Conservation (phyloP, 2,329 filamentous ascomycete genomes). For the Ophiosphaerella herpotricha region DNA sequence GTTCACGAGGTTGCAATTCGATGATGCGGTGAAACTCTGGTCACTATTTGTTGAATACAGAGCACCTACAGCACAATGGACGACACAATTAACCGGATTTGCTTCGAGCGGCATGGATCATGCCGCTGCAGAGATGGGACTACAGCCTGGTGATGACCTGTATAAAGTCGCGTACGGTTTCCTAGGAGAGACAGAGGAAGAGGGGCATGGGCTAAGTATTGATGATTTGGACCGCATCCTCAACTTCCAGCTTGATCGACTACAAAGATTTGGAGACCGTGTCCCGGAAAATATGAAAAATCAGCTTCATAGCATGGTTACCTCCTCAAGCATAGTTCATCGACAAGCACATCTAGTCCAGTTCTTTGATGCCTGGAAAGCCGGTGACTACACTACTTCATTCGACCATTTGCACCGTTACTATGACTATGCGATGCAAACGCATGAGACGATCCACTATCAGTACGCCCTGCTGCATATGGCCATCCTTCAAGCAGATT, state of each 20-base stretch:
- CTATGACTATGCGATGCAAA: slow-evolving; percentile 95
- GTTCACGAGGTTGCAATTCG: slow-evolving; percentile 78
- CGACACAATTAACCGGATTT: slow-evolving; percentile 46
- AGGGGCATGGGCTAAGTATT: slow-evolving; percentile 63
- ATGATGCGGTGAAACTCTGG: slow-evolving; percentile 80
- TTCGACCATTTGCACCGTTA: slow-evolving; percentile 93
- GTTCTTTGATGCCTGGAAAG: slow-evolving; percentile 91
- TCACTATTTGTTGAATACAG: slow-evolving; percentile 80
- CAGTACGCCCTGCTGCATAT: slow-evolving; percentile 94
- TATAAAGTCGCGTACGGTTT: slow-evolving; percentile 58
- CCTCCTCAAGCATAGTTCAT: slow-evolving; percentile 69
- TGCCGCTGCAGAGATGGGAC: slow-evolving; percentile 63
- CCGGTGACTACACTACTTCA: slow-evolving; percentile 85
- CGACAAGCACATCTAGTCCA: slow-evolving; percentile 77
- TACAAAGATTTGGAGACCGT: slow-evolving; percentile 84
- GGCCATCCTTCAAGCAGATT: slow-evolving; percentile 91
- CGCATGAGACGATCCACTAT: slow-evolving; percentile 80
- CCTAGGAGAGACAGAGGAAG: slow-evolving; percentile 48
- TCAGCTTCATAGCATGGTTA: slow-evolving; percentile 71
- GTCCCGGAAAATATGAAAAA: slow-evolving; percentile 74
- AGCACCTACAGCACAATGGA: slow-evolving; percentile 71
- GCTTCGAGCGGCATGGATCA: slow-evolving; percentile 56
- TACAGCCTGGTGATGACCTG: slow-evolving; percentile 57
- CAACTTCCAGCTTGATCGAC: slow-evolving; percentile 84
- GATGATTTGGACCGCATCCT: slow-evolving; percentile 81